Percentiles rank a stretch among this genome's conserved stretches.
Conservation (phyloP, 257 asterid genomes). For the Ligustrum vulgare region DNA sequence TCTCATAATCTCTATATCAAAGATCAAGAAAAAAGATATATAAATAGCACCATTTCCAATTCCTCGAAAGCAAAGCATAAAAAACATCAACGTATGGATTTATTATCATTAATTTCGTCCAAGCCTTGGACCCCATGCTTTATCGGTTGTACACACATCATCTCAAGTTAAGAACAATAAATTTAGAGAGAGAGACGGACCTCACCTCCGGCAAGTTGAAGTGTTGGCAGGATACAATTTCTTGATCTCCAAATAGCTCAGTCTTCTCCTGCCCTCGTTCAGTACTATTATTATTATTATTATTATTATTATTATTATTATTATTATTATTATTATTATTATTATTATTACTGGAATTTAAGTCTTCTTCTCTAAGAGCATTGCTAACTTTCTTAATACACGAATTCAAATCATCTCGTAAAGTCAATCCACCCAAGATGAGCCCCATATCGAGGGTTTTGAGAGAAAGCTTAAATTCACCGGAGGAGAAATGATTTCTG, state of each 20-base stretch:
- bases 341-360: conserved; percentile 7
- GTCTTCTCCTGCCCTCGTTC: conserved; percentile 27
- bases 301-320: conserved; percentile 21
- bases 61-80: neutral
- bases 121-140: neutral
- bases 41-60: neutral
- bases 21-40: neutral
- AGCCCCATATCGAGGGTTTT: conserved; percentile 84
- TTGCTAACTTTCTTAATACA: conserved; percentile 39
- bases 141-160: neutral
- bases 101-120: neutral
- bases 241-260: conserved; percentile 31
- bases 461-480: conserved; percentile 53
- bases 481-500: conserved; percentile 49
- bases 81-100: neutral
- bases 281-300: neutral
- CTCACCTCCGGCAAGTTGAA: conserved; percentile 87
- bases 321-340: neutral
- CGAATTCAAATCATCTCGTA: conserved; percentile 61
- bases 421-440: conserved; percentile 79
- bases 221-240: neutral
- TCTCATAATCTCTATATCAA: neutral
- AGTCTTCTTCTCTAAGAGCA: conserved; percentile 31
- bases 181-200: conserved; percentile 42
- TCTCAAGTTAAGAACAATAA: neutral